phyloP scores from a whole-genome alignment of 1,139 yeast species.

The Citeromyces siamensis region DNA sequence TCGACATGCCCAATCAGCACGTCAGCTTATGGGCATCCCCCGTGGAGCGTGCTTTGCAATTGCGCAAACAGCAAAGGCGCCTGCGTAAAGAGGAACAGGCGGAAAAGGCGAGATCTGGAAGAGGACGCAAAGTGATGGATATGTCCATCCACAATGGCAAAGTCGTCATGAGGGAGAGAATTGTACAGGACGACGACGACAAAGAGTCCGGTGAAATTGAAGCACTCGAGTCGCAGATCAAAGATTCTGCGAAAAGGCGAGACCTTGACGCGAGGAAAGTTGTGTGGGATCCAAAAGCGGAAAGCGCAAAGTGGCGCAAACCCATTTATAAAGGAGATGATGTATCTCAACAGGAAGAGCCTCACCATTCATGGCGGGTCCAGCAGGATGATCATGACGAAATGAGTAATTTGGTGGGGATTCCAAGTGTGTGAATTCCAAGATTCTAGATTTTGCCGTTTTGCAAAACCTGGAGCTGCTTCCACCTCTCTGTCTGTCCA shows the following conservation, averaged over 20 bases:
- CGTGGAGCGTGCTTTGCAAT: constrained; percentile 68
- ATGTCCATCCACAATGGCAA: constrained; percentile 79
- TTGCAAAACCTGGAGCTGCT: constrained; percentile 1
- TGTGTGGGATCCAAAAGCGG: constrained; percentile 49
- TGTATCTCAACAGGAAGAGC: neutral
- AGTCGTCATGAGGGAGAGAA: constrained; percentile 29
- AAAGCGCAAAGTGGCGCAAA: constrained; percentile 35
- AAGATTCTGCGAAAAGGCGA: constrained; percentile 17
- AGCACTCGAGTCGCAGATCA: constrained; percentile 18
- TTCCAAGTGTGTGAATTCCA: constrained; percentile 5
- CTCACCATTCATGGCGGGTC: neutral
- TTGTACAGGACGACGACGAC: constrained; percentile 14
- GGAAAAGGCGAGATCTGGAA: constrained; percentile 49
- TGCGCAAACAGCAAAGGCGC: constrained; percentile 74
- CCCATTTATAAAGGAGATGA: constrained; percentile 27
- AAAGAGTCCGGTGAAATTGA: constrained; percentile 26
- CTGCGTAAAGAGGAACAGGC: constrained; percentile 48
- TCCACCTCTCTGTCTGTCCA: too few relatives aligned
- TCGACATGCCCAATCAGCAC: constrained; percentile 40
- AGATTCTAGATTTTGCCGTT: constrained; percentile 5
- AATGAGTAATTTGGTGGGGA: constrained; percentile 3
- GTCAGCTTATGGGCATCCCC: constrained; percentile 79
- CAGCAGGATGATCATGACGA: neutral
- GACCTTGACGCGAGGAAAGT: constrained; percentile 20
- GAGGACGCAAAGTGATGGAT: constrained; percentile 64